Percentiles rank a stretch among this genome's conserved stretches.
phyloP scores from a whole-genome alignment of 164 flowering plant genomes.

The Magnolia officinalis region DNA sequence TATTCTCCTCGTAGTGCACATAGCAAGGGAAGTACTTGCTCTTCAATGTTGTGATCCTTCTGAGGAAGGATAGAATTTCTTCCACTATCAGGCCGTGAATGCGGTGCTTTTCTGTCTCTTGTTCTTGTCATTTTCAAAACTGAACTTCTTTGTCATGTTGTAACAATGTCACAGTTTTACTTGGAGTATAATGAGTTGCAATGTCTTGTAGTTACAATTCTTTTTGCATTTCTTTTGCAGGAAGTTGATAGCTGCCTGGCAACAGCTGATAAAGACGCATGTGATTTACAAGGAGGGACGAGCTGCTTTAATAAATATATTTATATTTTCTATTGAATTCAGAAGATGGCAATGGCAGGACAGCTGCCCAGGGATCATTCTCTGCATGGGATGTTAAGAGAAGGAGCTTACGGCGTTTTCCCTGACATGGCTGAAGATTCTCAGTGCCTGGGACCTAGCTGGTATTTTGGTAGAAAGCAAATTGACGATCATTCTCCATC shows the following conservation, averaged over 20 bases:
- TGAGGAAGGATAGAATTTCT: neutral
- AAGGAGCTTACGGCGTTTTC: slow-evolving; percentile 3
- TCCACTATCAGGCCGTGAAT: neutral
- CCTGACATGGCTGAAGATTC: slow-evolving; percentile 20
- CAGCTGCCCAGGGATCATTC: slow-evolving; percentile 19
- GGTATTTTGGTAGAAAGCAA: slow-evolving; percentile 52
- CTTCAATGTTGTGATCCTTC: neutral
- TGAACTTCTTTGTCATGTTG: neutral
- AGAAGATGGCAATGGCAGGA: slow-evolving; percentile 25
- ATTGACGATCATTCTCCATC: slow-evolving; percentile 64
- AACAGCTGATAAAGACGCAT: neutral
- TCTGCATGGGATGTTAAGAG: slow-evolving; percentile 12
- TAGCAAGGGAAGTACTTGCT: neutral
- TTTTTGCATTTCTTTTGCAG: slow-evolving; percentile 8
- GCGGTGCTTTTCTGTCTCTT: neutral
- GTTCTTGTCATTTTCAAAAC: neutral
- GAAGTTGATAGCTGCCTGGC: neutral
- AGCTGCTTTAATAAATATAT: neutral
- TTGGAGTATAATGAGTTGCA: neutral
- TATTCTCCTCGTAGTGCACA: neutral
- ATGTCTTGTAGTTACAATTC: neutral
- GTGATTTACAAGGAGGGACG: neutral
- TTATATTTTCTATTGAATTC: slow-evolving; percentile 2
- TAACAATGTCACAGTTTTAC: neutral
- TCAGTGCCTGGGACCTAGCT: slow-evolving; percentile 23